Percentiles rank a stretch among this genome's conserved stretches.
phyloP scores from a whole-genome alignment of 2,329 filamentous ascomycete species.

The Thelonectria discophora region DNA sequence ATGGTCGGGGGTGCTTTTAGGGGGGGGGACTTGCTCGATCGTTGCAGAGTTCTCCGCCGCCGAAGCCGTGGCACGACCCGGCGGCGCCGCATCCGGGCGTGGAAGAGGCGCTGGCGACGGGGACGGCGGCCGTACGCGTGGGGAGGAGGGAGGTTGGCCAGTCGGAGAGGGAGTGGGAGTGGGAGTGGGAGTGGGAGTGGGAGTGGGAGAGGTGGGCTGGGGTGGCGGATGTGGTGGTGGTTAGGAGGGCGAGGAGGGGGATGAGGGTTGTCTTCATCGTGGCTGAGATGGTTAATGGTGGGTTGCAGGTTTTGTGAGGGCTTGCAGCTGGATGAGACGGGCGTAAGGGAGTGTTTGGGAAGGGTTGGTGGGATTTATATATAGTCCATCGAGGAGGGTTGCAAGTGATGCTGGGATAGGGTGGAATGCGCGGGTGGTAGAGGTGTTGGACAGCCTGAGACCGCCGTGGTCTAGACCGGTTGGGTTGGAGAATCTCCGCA shows the following conservation, averaged over 20 bases:
- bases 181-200: not conserved
- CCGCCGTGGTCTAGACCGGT: no score
- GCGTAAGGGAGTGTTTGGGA: no score
- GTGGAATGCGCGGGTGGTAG: no score
- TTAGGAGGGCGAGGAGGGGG: not conserved
- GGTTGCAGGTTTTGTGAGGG: no score
- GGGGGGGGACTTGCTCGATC: constrained; percentile 9
- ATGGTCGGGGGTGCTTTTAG: not conserved
- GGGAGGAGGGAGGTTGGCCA: not conserved
- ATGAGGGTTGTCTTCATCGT: not conserved
- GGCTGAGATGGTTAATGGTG: not conserved
- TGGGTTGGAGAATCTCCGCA: no score
- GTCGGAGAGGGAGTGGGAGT: not conserved
- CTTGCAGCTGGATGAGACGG: no score
- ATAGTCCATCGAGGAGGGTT: not conserved
- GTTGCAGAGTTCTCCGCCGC: constrained; percentile 8
- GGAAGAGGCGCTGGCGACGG: not conserved
- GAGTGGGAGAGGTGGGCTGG: not conserved
- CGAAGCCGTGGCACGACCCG: constrained; percentile 9
- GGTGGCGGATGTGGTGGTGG: not conserved
- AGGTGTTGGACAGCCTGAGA: not conserved
- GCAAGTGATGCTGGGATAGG: no score
- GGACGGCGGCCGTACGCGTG: not conserved
- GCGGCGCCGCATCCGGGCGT: constrained; percentile 6
- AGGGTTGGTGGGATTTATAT: not conserved